Base-by-base conservation (phyloP, 495 filamentous ascomycete species). In the Lichina pygmaea region DNA sequence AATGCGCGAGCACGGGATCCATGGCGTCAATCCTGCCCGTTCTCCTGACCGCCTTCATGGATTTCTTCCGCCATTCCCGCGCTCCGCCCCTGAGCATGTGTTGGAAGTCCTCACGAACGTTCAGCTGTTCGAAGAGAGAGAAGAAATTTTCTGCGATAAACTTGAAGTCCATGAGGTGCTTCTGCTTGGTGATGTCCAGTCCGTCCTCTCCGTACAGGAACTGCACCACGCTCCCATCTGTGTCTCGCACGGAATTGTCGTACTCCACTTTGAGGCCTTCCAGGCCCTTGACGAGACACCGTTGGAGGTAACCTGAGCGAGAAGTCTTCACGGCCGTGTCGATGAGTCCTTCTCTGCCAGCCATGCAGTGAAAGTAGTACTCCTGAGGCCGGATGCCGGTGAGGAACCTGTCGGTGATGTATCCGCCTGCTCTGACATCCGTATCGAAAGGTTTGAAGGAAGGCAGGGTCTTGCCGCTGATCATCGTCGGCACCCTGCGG, bases 351-450 rank as follows among this genome's bases (percentile, higher is more conserved):
- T 99, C 91, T 60, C 91, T 74, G 56, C 91, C 91, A 53, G 86
- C 86, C 91, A 99, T 99, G 56, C 86, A 81, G 72, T 99, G 91
- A 71, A 99, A 99, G 61, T 82, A 99, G 59, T 91, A 95, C 58
- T 95, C 91, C 57, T 99, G 91, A 30, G 91, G 91, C 47, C 86
- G 75, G 47, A 99, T 81, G 46, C 91, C 91, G 12, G 91, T 95
- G 70, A 99, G 81, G 71, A 95, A 99, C 57, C 91, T 85, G 58
- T 92, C 77, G 33, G 77, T 77, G 45, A 99, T 77, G 57, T 93
- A 99, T 32, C 91, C 91, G 50, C 89, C 91, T 33, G 91, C 89
- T 54, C 89, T 68, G 6, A 92, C 71, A 50, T 80, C 73, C 3
- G 84, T 84, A 45, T 95, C 91, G 52, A 75, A 94, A 6, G 89